Evolutionary conservation across 1,284 basidiomycete genomes (phyloP), one percentile per base, ranked within the genome.

Genomic region (Sanghuangporus sanghuang): DNA sequence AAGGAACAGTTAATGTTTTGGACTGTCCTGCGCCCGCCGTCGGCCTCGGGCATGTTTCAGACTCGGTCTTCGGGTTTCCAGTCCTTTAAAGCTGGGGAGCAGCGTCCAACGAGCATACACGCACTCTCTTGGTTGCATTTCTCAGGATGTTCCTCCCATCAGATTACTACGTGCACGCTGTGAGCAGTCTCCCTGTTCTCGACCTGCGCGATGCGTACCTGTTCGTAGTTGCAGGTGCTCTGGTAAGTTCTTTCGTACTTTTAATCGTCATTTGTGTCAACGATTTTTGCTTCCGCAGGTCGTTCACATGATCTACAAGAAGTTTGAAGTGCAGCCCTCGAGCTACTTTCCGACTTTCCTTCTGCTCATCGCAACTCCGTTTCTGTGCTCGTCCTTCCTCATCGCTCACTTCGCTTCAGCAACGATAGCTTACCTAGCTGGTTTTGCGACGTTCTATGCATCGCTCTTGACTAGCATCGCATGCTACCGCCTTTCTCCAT

Each of bases 401-500:
- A 27, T 39, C 35, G 27, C 58, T 1, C 59, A 61, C 54, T 61
- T 61, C 18, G 14, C 48, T 9, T 38, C 59, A 18, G 9, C 55
- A 1, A 27, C 38, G 14, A 52, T 14, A 4, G 53, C 64, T n/a
- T 59, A 59, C 44, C 11, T 55, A 12, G 38, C 40, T 14, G 60
- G 52, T 5, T 63, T 65, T 38, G 50, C 18, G 3, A n/a, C 44
- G 21, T 65, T 63, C 40, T 65, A 65, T 42, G 14, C 38, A 7
- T 48, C 61, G 1, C 61, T 65, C n/a, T 21, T 62, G 11, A 32
- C 57, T n/a, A 61, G 54, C 35, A 64, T 64, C 21, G 59, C 56
- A 0, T 38, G 63, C 32, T 71, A 71, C 59, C 68, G 71, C 14
- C 59, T 71, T 18, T 71, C 69, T 2, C 69, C 71, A 9, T 66